Base-by-base conservation (phyloP, 2,329 filamentous ascomycete species). In the Aureobasidium melanogenum region DNA sequence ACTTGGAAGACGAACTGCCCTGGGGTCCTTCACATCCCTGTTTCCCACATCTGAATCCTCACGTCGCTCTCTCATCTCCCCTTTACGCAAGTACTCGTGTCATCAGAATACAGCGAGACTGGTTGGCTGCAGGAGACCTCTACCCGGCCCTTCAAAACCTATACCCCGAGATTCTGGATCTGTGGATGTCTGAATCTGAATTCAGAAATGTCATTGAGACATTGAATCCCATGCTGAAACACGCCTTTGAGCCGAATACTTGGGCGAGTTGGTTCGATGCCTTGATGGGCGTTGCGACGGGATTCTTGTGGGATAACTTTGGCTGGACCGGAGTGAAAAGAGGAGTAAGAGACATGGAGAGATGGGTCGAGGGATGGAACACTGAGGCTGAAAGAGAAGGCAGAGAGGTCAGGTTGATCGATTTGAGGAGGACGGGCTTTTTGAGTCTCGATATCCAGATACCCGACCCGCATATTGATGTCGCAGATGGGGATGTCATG, bases 21-120 rank as follows among this genome's bases (percentile, higher is more conserved):
- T 99, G 94, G 94, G 93, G 94, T 0, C 91, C 92, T 15, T 85
- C 88, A 43, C 94, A 99, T 72, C 93, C 94, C 5, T 99, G 94
- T 73, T 97, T 87, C 71, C 94, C 94, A 52, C 94, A 97, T 70
- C 78, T 91, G 41, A 97, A 97, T 70, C 89, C 92, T 0, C 92
- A 99, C 73, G 93, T 97, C 6, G 86, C 92, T 0, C 71, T 89
- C 12, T 80, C 86, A 61, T 95, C 90, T 8, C 80, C 83, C 15
- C 85, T 95, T 66, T 90, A 90, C 69, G 75, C 81, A 48, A 85
- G 81, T 7, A 99, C 94, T 1, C 87, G 93, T 61, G 89, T 99
- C 65, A 97, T 99, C 69, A 87, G 94, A 17, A 88, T 99, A 64
- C 86, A 87, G 62, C 84, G 94, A 44, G 94, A 99, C 74, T 99